Percentiles rank a stretch among this genome's conserved stretches.
Conservation (phyloP, 2,329 filamentous ascomycete species). For the Beauveria sp. region DNA sequence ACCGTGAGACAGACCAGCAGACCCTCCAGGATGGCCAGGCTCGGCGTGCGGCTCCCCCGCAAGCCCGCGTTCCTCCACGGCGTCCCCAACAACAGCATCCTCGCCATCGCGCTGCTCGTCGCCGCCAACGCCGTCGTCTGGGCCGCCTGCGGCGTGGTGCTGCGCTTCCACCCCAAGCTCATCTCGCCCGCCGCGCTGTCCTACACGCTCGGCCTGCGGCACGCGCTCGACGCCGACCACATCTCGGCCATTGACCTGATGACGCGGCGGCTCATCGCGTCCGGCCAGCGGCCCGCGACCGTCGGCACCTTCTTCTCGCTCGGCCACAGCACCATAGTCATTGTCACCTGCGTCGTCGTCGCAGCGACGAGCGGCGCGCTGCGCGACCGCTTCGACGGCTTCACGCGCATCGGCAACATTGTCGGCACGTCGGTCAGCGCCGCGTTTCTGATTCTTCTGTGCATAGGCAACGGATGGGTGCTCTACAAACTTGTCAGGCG, state of each 20-base stretch:
- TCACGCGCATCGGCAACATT: conserved; percentile 74
- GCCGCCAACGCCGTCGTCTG: conserved; percentile 47
- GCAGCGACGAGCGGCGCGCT: conserved; percentile 84
- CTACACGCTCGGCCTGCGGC: conserved; percentile 82
- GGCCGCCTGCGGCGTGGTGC: conserved; percentile 44
- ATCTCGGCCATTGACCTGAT: conserved; percentile 82
- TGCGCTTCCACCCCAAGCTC: conserved; percentile 50
- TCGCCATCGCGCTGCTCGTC: conserved; percentile 44
- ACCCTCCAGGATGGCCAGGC: not conserved
- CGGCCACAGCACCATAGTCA: conserved; percentile 87
- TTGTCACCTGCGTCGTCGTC: conserved; percentile 84
- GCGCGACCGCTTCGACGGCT: conserved; percentile 70
- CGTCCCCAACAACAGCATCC: conserved; percentile 29
- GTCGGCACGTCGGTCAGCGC: conserved; percentile 85
- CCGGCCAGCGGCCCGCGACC: conserved; percentile 77
- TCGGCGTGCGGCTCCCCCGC: conserved; percentile 1
- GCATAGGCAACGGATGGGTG: conserved; percentile 79
- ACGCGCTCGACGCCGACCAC: conserved; percentile 97
- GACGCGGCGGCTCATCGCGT: conserved; percentile 80
- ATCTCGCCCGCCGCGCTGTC: conserved; percentile 76
- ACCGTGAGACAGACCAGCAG: not conserved
- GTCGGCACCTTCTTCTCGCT: conserved; percentile 93
- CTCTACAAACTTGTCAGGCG: conserved; percentile 67
- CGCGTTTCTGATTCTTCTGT: conserved; percentile 78
- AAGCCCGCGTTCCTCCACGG: conserved; percentile 25